Conservation (phyloP, 352 stramenopile species). For the Pythium aristosporum region DNA sequence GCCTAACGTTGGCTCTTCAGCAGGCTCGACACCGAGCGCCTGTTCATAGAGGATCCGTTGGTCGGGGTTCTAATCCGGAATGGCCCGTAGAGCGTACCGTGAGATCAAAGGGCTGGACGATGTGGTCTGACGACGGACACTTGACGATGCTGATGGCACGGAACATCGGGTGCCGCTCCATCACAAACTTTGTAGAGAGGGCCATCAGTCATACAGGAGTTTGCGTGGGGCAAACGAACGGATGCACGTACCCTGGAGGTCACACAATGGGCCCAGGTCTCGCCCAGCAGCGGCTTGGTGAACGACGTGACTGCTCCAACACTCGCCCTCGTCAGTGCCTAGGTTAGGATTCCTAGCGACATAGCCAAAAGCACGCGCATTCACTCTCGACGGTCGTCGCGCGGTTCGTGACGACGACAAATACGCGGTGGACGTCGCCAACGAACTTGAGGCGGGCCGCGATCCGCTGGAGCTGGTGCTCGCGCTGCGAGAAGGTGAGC, state of each 20-base stretch:
- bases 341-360: too few relatives aligned
- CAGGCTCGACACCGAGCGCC: slow-evolving; percentile 42
- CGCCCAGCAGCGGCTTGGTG: slow-evolving; percentile 61
- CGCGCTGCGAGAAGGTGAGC: slow-evolving; percentile 25
- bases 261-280: slow-evolving; percentile 71
- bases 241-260: slow-evolving; percentile 44
- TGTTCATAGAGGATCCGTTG: slow-evolving; percentile 8
- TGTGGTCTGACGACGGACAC: slow-evolving; percentile 49
- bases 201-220: slow-evolving; percentile 5
- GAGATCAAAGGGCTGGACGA: slow-evolving; percentile 66
- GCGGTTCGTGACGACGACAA: slow-evolving; percentile 67
- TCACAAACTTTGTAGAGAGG: slow-evolving; percentile 40
- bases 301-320: slow-evolving; percentile 42
- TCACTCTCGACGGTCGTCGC: slow-evolving; percentile 40
- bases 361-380: slow-evolving; percentile 11
- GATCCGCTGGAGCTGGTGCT: slow-evolving; percentile 24
- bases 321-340: not conserved
- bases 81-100: slow-evolving; percentile 34
- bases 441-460: slow-evolving; percentile 36
- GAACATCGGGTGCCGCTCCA: slow-evolving; percentile 53
- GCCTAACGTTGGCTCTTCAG: slow-evolving; percentile 28
- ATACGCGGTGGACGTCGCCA: slow-evolving; percentile 61
- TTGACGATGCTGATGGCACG: slow-evolving; percentile 65
- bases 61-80: not conserved
- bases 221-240: not conserved